Conservation (phyloP, 805 yeast genomes). For the Groenewaldozyma salmanticensis region DNA sequence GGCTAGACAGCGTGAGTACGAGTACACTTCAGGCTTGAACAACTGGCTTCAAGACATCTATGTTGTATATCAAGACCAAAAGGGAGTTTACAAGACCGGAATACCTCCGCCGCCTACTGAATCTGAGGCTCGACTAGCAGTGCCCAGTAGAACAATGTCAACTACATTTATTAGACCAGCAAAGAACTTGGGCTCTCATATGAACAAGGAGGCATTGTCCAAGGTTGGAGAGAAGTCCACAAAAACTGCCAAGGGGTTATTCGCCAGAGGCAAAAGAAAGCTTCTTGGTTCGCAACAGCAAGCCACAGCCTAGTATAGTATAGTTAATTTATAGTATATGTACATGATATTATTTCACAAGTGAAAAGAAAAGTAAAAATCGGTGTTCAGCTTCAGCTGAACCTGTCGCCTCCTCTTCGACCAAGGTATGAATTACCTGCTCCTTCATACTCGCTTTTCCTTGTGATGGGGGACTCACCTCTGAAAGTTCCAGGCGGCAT, state of each 20-base stretch:
- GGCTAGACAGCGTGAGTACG: slow-evolving; percentile 24
- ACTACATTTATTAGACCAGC: slow-evolving; percentile 20
- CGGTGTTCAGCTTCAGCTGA: background rate
- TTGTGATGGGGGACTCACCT: slow-evolving; percentile 21
- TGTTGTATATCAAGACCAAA: background rate
- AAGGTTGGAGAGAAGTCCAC: slow-evolving; percentile 27
- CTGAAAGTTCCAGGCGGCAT: slow-evolving; percentile 26
- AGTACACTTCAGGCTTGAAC: slow-evolving; percentile 25
- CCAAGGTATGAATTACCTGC: slow-evolving; percentile 28
- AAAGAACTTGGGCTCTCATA: slow-evolving; percentile 9
- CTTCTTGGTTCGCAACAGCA: slow-evolving; percentile 14
- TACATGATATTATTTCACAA: no score
- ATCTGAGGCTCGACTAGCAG: slow-evolving; percentile 9
- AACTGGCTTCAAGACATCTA: slow-evolving; percentile 23
- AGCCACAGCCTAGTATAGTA: background rate
- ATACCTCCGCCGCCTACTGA: slow-evolving; percentile 20
- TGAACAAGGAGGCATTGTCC: slow-evolving; percentile 13
- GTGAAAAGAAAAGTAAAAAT: no score
- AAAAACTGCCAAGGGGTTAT: slow-evolving; percentile 24
- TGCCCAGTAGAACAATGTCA: slow-evolving; percentile 15
- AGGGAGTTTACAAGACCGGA: slow-evolving; percentile 20
- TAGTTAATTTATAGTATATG: background rate
- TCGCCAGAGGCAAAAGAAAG: slow-evolving; percentile 24
- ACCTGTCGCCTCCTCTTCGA: slow-evolving; percentile 16
- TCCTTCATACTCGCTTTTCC: slow-evolving; percentile 29